phyloP scores from a whole-genome alignment of 352 stramenopile genomes.

The Phytopythium litorale region DNA sequence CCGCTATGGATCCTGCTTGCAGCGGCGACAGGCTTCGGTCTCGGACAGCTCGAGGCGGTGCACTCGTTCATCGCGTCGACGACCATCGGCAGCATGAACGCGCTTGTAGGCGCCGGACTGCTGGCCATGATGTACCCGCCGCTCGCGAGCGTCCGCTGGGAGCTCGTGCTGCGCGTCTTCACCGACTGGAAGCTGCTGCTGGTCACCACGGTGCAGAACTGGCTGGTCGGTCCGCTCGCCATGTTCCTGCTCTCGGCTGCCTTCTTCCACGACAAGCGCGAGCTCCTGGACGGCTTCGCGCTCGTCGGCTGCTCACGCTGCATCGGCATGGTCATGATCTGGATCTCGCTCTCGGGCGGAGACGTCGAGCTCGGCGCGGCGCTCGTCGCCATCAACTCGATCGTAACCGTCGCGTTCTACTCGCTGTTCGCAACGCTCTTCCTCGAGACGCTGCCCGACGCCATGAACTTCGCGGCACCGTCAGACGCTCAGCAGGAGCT shows the following conservation, averaged over 20 bases:
- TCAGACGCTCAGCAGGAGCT: constrained; percentile 18
- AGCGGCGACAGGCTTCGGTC: constrained; percentile 27
- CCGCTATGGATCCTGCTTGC: constrained; percentile 60
- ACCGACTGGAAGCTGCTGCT: constrained; percentile 44
- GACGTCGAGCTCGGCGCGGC: constrained; percentile 65
- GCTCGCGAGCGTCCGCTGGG: constrained; percentile 51
- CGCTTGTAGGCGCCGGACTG: constrained; percentile 46
- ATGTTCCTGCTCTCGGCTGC: constrained; percentile 53
- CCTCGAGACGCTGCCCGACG: constrained; percentile 36
- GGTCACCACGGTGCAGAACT: constrained; percentile 60
- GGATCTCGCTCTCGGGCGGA: constrained; percentile 55
- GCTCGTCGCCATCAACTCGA: constrained; percentile 68
- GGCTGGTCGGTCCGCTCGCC: constrained; percentile 40
- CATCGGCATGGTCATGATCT: constrained; percentile 86
- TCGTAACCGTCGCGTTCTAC: constrained; percentile 61
- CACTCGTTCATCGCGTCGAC: constrained; percentile 43
- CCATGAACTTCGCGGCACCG: constrained; percentile 26
- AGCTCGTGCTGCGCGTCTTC: constrained; percentile 36
- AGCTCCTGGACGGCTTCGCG: constrained; percentile 62
- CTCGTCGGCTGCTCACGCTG: constrained; percentile 68
- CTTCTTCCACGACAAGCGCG: constrained; percentile 43
- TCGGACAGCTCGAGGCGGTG: constrained; percentile 37
- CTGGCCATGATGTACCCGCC: constrained; percentile 66
- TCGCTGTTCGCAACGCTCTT: constrained; percentile 56
- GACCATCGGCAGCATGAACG: constrained; percentile 42